Evolutionary conservation across 2,329 filamentous ascomycete genomes (phyloP).

Genomic region (Achaetomium macrosporum): DNA sequence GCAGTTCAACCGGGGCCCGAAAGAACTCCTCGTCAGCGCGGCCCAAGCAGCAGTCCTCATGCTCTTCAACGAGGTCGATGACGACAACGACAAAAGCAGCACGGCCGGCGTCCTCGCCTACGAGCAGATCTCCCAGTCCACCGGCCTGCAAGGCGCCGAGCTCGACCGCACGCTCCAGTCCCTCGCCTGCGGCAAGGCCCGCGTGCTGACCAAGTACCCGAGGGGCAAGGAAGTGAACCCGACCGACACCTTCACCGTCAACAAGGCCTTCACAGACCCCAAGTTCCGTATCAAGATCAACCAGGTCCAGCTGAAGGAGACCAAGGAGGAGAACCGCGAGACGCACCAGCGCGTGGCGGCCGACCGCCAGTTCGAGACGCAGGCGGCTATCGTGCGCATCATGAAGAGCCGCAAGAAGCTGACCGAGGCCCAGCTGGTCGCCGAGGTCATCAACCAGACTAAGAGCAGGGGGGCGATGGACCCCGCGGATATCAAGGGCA

Average conservation of each 20-base stretch:
- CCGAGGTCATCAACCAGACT: conserved; percentile 88
- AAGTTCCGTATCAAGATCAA: conserved; percentile 97
- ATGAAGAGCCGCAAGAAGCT: conserved; percentile 93
- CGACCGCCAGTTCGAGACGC: conserved; percentile 91
- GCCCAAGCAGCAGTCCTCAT: conserved; percentile 89
- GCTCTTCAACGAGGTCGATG: conserved; percentile 71
- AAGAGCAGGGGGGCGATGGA: conserved; percentile 81
- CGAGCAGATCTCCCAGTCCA: conserved; percentile 65
- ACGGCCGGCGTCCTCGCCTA: conserved; percentile 63
- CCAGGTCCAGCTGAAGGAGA: conserved; percentile 96
- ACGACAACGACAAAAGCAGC: conserved; percentile 19
- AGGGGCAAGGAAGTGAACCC: conserved; percentile 72
- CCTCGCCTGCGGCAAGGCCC: conserved; percentile 82
- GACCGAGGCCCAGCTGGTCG: conserved; percentile 77
- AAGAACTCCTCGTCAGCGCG: conserved; percentile 84
- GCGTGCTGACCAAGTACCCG: conserved; percentile 78
- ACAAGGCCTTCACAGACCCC: conserved; percentile 67
- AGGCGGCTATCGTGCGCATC: conserved; percentile 92
- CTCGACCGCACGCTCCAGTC: conserved; percentile 90
- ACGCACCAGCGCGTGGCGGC: conserved; percentile 86
- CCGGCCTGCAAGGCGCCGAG: conserved; percentile 69
- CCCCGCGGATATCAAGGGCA: conserved; percentile 84
- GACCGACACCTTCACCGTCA: conserved; percentile 81
- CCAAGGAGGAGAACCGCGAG: conserved; percentile 87
- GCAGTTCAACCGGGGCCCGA: conserved; percentile 69